phyloP scores from a whole-genome alignment of 768 basidiomycete species.

The Trametes maxima region DNA sequence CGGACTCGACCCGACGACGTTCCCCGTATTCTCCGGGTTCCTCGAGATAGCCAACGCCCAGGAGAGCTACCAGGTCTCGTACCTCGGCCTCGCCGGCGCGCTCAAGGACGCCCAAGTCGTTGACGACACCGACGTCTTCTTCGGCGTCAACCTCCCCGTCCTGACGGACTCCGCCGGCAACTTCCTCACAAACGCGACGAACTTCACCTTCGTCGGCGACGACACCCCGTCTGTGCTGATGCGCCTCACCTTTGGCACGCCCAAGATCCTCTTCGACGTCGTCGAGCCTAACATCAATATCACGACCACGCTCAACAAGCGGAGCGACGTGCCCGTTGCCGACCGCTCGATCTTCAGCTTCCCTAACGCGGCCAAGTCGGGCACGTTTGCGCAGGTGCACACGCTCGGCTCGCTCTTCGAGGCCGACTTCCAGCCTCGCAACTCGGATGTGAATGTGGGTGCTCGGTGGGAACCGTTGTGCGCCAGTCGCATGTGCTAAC shows the following conservation, averaged over 20 bases:
- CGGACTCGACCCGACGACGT: slow-evolving; percentile 42
- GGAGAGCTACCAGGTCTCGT: slow-evolving; percentile 46
- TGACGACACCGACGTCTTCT: slow-evolving; percentile 51
- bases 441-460: slow-evolving; percentile 37
- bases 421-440: slow-evolving; percentile 49
- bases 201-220: slow-evolving; percentile 48
- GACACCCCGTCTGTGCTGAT: slow-evolving; percentile 44
- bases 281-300: slow-evolving; percentile 47
- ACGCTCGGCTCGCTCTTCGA: slow-evolving; percentile 52
- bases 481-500: not conserved
- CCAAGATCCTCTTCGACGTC: slow-evolving; percentile 49
- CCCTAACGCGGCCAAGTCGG: slow-evolving; percentile 35
- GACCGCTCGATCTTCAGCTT: slow-evolving; percentile 39
- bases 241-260: slow-evolving; percentile 53
- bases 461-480: not conserved
- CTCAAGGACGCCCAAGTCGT: slow-evolving; percentile 53
- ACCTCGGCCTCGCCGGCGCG: slow-evolving; percentile 46
- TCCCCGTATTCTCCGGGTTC: slow-evolving; percentile 64
- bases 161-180: slow-evolving; percentile 45
- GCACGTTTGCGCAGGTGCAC: slow-evolving; percentile 40
- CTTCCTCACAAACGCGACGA: slow-evolving; percentile 41
- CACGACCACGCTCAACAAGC: slow-evolving; percentile 41
- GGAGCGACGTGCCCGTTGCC: slow-evolving; percentile 26
- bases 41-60: slow-evolving; percentile 41
- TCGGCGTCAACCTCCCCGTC: slow-evolving; percentile 47